These are phyloP conservation scores for Golubevia pallescens DNA, from an alignment of 1,284 basidiomycete genomes.

Conservation along the genomic window DNA sequence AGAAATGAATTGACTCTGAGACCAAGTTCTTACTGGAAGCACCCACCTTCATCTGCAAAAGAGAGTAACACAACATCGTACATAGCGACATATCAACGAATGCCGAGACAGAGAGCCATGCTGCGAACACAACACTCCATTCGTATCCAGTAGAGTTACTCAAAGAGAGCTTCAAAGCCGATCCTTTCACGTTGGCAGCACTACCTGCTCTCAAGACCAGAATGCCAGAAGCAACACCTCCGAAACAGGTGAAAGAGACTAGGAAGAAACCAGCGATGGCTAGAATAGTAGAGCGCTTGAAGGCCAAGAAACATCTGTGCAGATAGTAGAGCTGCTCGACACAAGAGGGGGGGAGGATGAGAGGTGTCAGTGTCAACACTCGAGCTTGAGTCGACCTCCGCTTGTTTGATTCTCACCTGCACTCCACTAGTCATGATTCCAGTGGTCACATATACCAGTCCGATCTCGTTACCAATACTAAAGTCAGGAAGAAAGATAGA, in stretches of 20 bases:
- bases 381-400: too few relatives aligned
- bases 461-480: conserved; percentile 12
- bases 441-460: conserved; percentile 4
- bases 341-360: too few relatives aligned
- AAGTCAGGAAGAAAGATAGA: too few relatives aligned
- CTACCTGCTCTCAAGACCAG: not conserved
- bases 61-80: not conserved
- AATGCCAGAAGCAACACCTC: conserved; percentile 9
- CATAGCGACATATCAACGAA: conserved; percentile 6
- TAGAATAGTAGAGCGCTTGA: not conserved
- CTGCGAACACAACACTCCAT: conserved; percentile 11
- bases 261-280: not conserved
- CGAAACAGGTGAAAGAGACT: conserved; percentile 2
- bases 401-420: too few relatives aligned
- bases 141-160: conserved; percentile 8
- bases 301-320: conserved; percentile 6
- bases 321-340: conserved; percentile 9
- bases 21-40: not conserved
- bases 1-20: too few relatives aligned
- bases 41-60: conserved; percentile 4
- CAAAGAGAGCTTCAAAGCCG: not conserved
- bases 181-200: conserved; percentile 10
- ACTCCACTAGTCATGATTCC: conserved; percentile 6
- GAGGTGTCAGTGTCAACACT: too few relatives aligned
- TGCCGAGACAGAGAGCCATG: conserved; percentile 1